Conservation (phyloP, 257 asterid species). For the Euphrasia confusa region DNA sequence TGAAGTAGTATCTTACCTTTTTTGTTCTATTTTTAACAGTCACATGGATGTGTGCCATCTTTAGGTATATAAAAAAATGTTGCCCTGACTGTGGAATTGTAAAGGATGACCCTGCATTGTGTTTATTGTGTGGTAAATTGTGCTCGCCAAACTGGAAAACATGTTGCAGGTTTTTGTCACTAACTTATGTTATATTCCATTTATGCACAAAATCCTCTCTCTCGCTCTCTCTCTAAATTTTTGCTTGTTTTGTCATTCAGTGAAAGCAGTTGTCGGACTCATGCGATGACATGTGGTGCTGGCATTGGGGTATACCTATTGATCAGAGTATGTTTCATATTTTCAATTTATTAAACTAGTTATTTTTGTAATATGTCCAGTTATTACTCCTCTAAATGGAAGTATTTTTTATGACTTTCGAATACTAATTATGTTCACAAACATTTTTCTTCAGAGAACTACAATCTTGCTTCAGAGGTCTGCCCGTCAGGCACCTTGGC, state of each 20-base stretch:
- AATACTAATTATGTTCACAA: constrained; percentile 14
- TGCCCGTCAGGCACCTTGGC: constrained; percentile 97
- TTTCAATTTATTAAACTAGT: constrained; percentile 10
- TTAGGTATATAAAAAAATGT: constrained; percentile 74
- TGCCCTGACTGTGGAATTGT: constrained; percentile 73
- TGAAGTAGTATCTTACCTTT: constrained; percentile 12
- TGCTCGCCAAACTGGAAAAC: constrained; percentile 87
- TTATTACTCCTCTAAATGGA: constrained; percentile 8
- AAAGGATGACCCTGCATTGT: constrained; percentile 79
- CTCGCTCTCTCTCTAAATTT: constrained; percentile 7
- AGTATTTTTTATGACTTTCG: constrained; percentile 8
- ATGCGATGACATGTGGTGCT: constrained; percentile 85
- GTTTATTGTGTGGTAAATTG: constrained; percentile 86
- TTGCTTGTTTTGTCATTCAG: constrained; percentile 34
- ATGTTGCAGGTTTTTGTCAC: constrained; percentile 78
- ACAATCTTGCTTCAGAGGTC: constrained; percentile 87
- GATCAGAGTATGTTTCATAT: constrained; percentile 55
- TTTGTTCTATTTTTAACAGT: constrained; percentile 14
- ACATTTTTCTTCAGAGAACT: constrained; percentile 58
- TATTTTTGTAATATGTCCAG: constrained; percentile 13
- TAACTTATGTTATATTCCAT: constrained; percentile 5
- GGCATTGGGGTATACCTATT: constrained; percentile 92
- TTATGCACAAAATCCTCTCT: constrained; percentile 8
- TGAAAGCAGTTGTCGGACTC: constrained; percentile 74
- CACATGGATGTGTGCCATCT: constrained; percentile 23